phyloP scores from a whole-genome alignment of 805 yeast genomes.

The Spathaspora hagerdaliae region DNA sequence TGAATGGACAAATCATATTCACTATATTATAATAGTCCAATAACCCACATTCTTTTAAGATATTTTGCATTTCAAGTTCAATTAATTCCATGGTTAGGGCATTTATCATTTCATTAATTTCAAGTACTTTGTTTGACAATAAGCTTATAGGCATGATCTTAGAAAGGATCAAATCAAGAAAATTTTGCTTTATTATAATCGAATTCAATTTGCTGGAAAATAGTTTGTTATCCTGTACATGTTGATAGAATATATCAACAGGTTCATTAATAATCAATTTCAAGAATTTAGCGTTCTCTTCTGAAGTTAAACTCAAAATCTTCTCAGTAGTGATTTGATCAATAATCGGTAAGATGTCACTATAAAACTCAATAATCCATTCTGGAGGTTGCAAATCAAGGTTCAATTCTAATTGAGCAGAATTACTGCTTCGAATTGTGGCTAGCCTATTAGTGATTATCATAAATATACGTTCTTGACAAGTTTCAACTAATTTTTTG shows the following conservation, averaged over 20 bases:
- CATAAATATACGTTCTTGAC: conserved; percentile 23
- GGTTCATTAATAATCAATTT: conserved; percentile 45
- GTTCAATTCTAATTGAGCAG: conserved; percentile 37
- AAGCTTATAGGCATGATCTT: conserved; percentile 47
- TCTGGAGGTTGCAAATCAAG: conserved; percentile 77
- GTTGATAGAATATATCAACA: conserved; percentile 33
- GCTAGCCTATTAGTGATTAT: conserved; percentile 26
- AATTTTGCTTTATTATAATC: conserved; percentile 50
- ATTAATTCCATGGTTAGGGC: conserved; percentile 36
- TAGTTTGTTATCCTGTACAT: conserved; percentile 24
- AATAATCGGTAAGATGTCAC: conserved; percentile 56
- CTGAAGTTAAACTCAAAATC: conserved; percentile 38
- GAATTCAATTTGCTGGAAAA: conserved; percentile 27
- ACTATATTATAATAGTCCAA: conserved; percentile 59
- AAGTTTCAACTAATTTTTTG: conserved; percentile 17
- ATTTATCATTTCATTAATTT: conserved; percentile 30
- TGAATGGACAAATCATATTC: conserved; percentile 68
- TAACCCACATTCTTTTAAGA: conserved; percentile 51
- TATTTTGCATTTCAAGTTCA: conserved; percentile 40
- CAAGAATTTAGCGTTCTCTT: conserved; percentile 33
- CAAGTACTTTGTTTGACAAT: conserved; percentile 33
- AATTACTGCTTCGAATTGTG: conserved; percentile 31
- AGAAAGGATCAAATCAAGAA: conserved; percentile 53
- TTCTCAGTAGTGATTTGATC: conserved; percentile 35
- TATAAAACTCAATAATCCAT: conserved; percentile 68